These are phyloP conservation scores for Leccinum aurantiacum DNA, from an alignment of 768 basidiomycete genomes.

Conservation along the genomic window DNA sequence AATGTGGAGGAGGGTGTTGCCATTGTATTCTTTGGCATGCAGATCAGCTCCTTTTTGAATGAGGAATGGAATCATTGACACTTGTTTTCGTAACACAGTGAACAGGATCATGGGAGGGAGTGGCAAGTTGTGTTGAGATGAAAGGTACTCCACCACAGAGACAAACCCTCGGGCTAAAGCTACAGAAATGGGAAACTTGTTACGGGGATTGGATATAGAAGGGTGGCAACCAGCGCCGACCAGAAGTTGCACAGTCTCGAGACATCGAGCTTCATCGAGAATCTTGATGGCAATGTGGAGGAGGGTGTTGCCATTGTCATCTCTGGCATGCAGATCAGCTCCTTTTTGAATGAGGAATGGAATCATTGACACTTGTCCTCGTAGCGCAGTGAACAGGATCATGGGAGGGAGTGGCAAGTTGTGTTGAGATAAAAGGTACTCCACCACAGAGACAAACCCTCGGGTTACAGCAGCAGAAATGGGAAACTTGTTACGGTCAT, in stretches of 20 bases:
- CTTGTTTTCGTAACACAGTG: background rate
- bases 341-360: background rate
- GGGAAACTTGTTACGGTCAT: fast-evolving
- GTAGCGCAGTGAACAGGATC: background rate
- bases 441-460: background rate
- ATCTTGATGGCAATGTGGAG: background rate
- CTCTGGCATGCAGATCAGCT: background rate
- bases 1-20: background rate
- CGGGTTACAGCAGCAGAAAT: background rate
- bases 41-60: background rate
- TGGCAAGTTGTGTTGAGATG: background rate
- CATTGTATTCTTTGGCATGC: fast-evolving
- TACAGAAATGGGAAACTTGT: background rate
- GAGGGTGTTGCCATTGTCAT: background rate
- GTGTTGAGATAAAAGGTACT: background rate
- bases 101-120: background rate
- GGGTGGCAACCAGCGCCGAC: background rate
- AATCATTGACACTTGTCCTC: background rate
- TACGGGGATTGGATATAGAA: background rate
- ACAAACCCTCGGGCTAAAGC: background rate
- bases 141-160: background rate
- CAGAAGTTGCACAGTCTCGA: background rate
- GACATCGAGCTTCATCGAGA: background rate
- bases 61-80: background rate
- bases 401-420: background rate